Conservation (phyloP, 164 flowering plant species). For the Liriodendron chinense region DNA sequence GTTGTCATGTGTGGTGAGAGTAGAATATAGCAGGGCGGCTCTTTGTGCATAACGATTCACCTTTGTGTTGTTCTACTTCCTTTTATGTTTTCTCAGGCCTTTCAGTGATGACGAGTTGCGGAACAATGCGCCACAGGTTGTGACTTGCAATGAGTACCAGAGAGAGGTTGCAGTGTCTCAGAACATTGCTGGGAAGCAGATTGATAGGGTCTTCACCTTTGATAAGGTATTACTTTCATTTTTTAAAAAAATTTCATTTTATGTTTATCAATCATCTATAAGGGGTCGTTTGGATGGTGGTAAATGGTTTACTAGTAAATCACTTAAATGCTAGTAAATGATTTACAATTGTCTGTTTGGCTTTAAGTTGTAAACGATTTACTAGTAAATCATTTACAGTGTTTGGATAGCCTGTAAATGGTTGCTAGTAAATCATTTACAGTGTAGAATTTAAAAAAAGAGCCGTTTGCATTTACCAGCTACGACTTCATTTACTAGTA, state of each 20-base stretch:
- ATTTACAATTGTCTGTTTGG: too few species aligned
- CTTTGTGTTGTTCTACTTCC: neutral
- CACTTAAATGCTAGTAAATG: too few species aligned
- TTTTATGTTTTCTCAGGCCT: constrained; percentile 45
- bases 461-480: too few species aligned
- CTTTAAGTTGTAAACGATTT: too few species aligned
- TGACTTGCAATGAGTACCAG: constrained; percentile 78
- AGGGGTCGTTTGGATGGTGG: too few species aligned
- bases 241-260: neutral
- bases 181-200: constrained; percentile 88
- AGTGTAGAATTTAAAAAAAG: too few species aligned
- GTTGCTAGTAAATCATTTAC: too few species aligned
- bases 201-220: constrained; percentile 85
- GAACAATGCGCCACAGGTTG: constrained; percentile 91
- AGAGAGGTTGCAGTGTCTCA: constrained; percentile 90
- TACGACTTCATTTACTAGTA: too few species aligned
- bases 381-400: too few species aligned
- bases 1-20: neutral
- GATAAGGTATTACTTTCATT: constrained; percentile 62
- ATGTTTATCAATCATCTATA: too few species aligned
- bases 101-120: constrained; percentile 90
- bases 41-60: neutral
- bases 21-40: neutral
- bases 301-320: too few species aligned
- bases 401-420: too few species aligned